These are phyloP conservation scores for Kwoniella botswanensis DNA, from an alignment of 768 basidiomycete genomes.

Conservation along the genomic window DNA sequence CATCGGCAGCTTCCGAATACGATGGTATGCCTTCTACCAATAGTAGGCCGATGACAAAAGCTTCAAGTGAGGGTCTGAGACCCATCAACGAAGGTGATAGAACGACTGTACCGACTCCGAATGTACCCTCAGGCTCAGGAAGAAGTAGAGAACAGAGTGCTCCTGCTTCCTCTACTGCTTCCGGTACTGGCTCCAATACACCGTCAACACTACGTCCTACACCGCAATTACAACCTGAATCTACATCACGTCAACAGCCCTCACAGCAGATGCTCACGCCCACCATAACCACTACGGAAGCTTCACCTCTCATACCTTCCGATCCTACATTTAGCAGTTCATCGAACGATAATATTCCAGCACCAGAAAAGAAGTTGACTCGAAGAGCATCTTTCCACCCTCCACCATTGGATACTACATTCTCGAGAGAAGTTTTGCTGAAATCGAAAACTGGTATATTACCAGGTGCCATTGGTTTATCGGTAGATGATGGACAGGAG, in stretches of 20 bases:
- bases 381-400: slow-evolving; percentile 64
- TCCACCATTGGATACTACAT: slow-evolving; percentile 53
- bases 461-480: slow-evolving; percentile 61
- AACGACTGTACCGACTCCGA: neutral
- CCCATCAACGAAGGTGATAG: slow-evolving; percentile 7
- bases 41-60: neutral
- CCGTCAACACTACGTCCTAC: neutral
- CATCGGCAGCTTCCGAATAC: slow-evolving; percentile 26
- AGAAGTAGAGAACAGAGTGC: slow-evolving; percentile 8
- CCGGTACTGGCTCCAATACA: neutral
- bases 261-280: slow-evolving; percentile 12
- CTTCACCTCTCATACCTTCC: slow-evolving; percentile 24
- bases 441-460: slow-evolving; percentile 43
- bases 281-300: slow-evolving; percentile 25
- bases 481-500: slow-evolving; percentile 64
- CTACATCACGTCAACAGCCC: neutral
- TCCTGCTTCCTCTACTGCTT: neutral
- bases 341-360: slow-evolving; percentile 60
- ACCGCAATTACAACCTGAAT: neutral
- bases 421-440: slow-evolving; percentile 56
- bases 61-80: slow-evolving; percentile 23
- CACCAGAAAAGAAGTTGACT: slow-evolving; percentile 61
- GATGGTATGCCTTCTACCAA: slow-evolving; percentile 1
- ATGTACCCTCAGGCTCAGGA: neutral
- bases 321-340: slow-evolving; percentile 28